phyloP scores from a whole-genome alignment of 2,329 filamentous ascomycete species.

The Nemania diffusa region DNA sequence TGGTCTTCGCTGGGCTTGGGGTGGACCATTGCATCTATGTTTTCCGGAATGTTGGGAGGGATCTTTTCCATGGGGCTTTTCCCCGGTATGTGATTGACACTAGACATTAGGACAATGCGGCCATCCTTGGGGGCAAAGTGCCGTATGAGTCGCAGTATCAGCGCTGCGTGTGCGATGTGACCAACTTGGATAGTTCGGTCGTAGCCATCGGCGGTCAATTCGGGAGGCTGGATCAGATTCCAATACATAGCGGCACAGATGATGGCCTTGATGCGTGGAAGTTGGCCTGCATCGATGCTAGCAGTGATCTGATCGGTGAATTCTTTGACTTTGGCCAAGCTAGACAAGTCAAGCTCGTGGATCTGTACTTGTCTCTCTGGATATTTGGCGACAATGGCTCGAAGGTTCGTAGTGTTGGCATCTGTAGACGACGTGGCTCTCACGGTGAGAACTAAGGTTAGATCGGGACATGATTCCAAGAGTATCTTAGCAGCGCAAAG shows the following conservation, averaged over 20 bases:
- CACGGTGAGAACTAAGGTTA: slow-evolving; percentile 32
- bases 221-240: slow-evolving; percentile 46
- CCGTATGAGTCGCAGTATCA: slow-evolving; percentile 55
- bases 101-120: slow-evolving; percentile 63
- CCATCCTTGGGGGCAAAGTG: slow-evolving; percentile 73
- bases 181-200: slow-evolving; percentile 54
- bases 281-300: slow-evolving; percentile 41
- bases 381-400: slow-evolving; percentile 23
- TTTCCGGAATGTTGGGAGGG: background rate
- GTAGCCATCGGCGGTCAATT: slow-evolving; percentile 50
- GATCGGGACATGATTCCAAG: slow-evolving; percentile 27
- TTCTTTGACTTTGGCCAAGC: slow-evolving; percentile 46
- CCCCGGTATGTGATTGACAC: slow-evolving; percentile 44
- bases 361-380: slow-evolving; percentile 53
- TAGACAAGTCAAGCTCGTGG: slow-evolving; percentile 48
- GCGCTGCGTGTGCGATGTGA: slow-evolving; percentile 50
- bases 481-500: slow-evolving; percentile 28
- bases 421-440: slow-evolving; percentile 6
- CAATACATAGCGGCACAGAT: slow-evolving; percentile 55
- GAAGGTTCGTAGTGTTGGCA: slow-evolving; percentile 31
- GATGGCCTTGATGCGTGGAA: slow-evolving; percentile 49
- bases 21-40: background rate
- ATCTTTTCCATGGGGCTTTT: background rate
- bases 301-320: slow-evolving; percentile 47
- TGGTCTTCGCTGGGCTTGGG: slow-evolving; percentile 31